A percentile compares a stretch with the other conserved stretches of the same genome.
Conservation (phyloP, 1,284 basidiomycete species). For the Ganoderma lucidum region DNA sequence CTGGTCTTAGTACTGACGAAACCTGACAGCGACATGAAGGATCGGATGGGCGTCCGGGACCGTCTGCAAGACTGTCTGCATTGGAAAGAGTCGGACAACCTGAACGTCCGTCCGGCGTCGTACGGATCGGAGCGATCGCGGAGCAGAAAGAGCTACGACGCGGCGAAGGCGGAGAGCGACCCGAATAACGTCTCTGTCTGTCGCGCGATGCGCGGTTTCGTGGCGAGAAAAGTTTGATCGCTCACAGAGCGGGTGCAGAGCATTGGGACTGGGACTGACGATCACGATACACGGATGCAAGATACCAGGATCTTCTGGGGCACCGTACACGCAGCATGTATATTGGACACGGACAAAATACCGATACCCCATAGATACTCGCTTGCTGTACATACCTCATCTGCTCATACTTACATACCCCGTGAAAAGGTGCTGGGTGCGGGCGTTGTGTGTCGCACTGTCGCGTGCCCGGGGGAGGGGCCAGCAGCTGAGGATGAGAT, state of each 20-base stretch:
- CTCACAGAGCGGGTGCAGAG: neutral
- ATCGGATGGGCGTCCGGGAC: conserved; percentile 69
- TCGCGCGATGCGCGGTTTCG: conserved; percentile 54
- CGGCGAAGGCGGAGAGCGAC: conserved; percentile 26
- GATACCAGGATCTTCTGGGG: conserved; percentile 5
- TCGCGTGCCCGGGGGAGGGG: conserved; percentile 25
- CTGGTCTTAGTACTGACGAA: conserved; percentile 9
- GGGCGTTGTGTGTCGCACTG: conserved; percentile 23
- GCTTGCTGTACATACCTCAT: neutral
- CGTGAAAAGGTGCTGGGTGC: neutral
- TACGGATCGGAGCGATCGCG: conserved; percentile 51
- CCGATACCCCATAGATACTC: conserved; percentile 4
- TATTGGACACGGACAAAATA: conserved; percentile 3
- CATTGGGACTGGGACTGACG: neutral
- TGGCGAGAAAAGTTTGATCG: conserved; percentile 45
- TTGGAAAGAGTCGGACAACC: conserved; percentile 59
- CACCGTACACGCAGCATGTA: conserved; percentile 1
- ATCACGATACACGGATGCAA: conserved; percentile 3
- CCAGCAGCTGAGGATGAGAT: conserved; percentile 12
- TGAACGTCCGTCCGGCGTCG: conserved; percentile 52
- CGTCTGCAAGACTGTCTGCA: conserved; percentile 53
- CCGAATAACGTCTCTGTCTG: conserved; percentile 45
- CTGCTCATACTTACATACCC: neutral
- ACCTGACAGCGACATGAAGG: conserved; percentile 69
- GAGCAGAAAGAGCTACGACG: conserved; percentile 23